phyloP scores from a whole-genome alignment of 164 flowering plant species.

The Berberis thunbergii region DNA sequence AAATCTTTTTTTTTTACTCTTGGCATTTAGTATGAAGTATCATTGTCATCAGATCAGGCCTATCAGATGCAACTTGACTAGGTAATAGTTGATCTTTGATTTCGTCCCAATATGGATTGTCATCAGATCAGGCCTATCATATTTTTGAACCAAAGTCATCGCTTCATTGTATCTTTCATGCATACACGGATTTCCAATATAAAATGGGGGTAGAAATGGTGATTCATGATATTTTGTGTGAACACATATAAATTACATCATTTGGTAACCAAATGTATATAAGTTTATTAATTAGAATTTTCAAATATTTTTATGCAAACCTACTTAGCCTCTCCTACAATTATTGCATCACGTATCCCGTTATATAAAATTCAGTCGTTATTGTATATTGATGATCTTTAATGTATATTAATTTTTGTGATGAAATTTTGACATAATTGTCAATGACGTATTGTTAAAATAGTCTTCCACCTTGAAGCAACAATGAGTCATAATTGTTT shows the following conservation, averaged over 20 bases:
- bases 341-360: conserved; percentile 1
- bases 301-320: neutral
- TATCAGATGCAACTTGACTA: no score
- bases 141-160: no score
- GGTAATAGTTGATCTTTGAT: no score
- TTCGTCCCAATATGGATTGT: no score
- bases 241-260: no score
- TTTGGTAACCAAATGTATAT: no score
- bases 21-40: neutral
- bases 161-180: no score
- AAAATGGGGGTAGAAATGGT: no score
- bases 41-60: neutral
- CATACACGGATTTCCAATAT: no score
- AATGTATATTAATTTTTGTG: conserved; percentile 2
- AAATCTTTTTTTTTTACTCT: neutral
- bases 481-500: neutral
- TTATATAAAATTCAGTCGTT: conserved; percentile 5
- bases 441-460: neutral
- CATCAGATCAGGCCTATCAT: no score
- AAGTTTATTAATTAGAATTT: neutral
- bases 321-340: neutral
- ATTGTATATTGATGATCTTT: conserved; percentile 7
- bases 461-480: neutral
- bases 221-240: no score
- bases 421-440: conserved; percentile 15